A percentile compares a stretch with the other conserved stretches of the same genome.
Evolutionary conservation across 331 rosid species (phyloP).

Genomic region (Erythrophleum ivorense): DNA sequence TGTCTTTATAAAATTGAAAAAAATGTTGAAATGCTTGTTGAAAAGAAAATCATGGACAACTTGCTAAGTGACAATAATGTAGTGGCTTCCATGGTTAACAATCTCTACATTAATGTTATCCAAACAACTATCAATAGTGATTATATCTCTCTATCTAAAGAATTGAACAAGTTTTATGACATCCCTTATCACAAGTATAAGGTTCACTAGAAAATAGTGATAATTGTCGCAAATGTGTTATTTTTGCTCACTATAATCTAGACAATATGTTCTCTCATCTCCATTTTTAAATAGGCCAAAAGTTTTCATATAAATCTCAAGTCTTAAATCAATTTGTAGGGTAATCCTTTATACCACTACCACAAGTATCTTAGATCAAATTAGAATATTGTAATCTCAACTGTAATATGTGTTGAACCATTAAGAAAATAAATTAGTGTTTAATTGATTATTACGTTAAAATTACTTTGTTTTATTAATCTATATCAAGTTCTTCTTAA

Average conservation of each 20-base stretch:
- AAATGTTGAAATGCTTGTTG: neutral
- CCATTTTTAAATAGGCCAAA: too few species aligned
- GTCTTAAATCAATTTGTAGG: too few species aligned
- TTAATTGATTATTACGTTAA: too few species aligned
- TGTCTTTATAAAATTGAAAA: neutral
- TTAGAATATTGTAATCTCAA: too few species aligned
- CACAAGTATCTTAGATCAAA: too few species aligned
- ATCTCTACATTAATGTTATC: rapidly evolving
- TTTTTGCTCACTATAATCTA: conserved; percentile 10
- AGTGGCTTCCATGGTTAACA: neutral
- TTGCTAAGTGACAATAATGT: neutral
- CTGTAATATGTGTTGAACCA: too few species aligned
- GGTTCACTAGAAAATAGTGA: conserved; percentile 31
- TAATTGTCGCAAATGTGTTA: neutral
- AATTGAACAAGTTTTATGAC: conserved; percentile 1
- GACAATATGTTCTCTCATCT: too few species aligned
- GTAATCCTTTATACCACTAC: too few species aligned
- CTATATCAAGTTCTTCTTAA: too few species aligned
- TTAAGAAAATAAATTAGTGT: too few species aligned
- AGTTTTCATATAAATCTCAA: too few species aligned
- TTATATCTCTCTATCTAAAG: neutral
- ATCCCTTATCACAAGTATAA: neutral
- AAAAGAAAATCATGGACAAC: conserved; percentile 5
- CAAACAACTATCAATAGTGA: neutral
- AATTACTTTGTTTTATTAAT: too few species aligned